Base-by-base conservation (phyloP, 306 rosid species). In the Acmispon strigosus region DNA sequence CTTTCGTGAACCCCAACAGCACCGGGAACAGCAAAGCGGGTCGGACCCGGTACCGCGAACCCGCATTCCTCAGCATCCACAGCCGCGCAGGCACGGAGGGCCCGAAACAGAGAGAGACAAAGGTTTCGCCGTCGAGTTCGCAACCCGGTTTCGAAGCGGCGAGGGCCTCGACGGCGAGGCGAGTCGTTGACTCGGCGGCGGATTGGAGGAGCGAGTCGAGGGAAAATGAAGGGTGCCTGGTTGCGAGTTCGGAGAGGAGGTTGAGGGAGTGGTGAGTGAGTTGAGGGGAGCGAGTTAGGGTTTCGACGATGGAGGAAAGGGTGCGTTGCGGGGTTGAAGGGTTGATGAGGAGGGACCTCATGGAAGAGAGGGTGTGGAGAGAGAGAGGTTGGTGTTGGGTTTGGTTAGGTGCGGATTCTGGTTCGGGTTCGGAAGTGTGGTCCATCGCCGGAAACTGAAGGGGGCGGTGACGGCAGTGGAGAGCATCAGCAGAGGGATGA, bases 1-100 rank as follows among this genome's bases (percentile, higher is more conserved):
- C 98, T 80, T 78, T 90, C 24, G 96, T 87, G 59, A 90, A 86
- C 51, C 98, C 98, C 8, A 88, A 62, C 60, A 89, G 79, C 70
- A 90, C 45, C 32, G 85, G 76, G 10, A 87, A 70, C 62, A 84
- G 32, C 71, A 84, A 41, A 34, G 82, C 83, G 8, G 92, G 87
- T 36, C 75, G 61, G 32, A 83, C 72, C 11, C 52, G 45, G 24
- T 87, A 82, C 63, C 62, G 51, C 67, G 0, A 19, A 4, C 84
- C 88, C 39, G 90, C 87, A 55, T 89, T 90, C 12, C 81, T 73
- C 44, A 90, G 80, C 67, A 90, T 83, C 96, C 98, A 89, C 4
- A 77, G 12, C 57, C 96, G 86, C 13, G 53, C 76, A 13, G 90
- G 55, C 7, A 76, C 71, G 4, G 89, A 76, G 4, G 80, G 57